phyloP scores from a whole-genome alignment of 768 basidiomycete genomes.

The Crucibulum laeve region DNA sequence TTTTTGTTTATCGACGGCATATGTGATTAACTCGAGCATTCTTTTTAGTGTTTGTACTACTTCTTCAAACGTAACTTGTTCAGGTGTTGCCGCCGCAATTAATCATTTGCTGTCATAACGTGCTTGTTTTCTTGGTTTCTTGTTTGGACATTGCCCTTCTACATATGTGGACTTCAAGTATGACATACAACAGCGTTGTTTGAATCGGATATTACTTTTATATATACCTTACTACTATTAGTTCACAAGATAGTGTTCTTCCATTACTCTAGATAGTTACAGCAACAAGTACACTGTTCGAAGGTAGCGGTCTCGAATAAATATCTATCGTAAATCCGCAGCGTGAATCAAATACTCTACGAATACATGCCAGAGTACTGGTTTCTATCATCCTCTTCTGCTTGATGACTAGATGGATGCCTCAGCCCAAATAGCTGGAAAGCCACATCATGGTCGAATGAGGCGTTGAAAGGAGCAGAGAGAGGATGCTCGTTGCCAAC shows the following conservation, averaged over 20 bases:
- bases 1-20: not conserved
- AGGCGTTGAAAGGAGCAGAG: too few relatives aligned
- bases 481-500: too few relatives aligned
- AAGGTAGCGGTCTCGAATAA: too few relatives aligned
- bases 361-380: constrained; percentile 60
- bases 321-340: not conserved
- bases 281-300: too few relatives aligned
- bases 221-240: too few relatives aligned
- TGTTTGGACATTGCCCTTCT: too few relatives aligned
- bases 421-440: too few relatives aligned
- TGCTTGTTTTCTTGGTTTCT: constrained; percentile 2
- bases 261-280: too few relatives aligned
- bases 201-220: not conserved
- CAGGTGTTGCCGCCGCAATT: constrained; percentile 76
- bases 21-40: constrained; percentile 2
- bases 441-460: too few relatives aligned
- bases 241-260: too few relatives aligned
- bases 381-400: constrained; percentile 16
- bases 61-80: constrained; percentile 82
- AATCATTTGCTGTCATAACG: constrained; percentile 18
- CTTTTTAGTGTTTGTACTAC: constrained; percentile 71
- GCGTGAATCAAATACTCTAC: constrained; percentile 17
- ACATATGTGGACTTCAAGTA: not conserved
- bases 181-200: not conserved
- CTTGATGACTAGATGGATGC: not conserved